Evolutionary conservation across 345 rosid species (phyloP).

Genomic region (Syzygium aqueum): DNA sequence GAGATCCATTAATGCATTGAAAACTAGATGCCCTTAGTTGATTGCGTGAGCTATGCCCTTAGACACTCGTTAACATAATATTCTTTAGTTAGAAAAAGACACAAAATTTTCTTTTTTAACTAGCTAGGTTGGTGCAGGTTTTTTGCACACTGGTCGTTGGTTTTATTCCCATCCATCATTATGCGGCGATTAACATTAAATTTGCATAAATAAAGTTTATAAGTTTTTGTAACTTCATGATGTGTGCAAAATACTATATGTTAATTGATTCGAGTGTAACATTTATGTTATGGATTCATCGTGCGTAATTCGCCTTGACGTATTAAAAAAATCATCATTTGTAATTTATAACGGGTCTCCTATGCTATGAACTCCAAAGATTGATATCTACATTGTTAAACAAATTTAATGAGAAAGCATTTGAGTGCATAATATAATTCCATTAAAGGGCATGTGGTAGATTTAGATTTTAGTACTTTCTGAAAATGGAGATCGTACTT

Average conservation of each 20-base stretch:
- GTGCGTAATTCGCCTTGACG: not conserved
- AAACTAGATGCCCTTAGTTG: not conserved
- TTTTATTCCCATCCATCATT: not conserved
- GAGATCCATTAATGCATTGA: not conserved
- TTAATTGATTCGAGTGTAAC: not conserved
- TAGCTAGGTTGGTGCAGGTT: not conserved
- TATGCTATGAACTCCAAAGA: not conserved
- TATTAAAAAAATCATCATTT: not conserved
- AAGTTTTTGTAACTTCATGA: not conserved
- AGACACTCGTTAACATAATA: not conserved
- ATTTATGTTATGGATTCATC: not conserved
- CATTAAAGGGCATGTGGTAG: not conserved
- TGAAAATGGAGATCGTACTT: no score
- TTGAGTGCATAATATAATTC: not conserved
- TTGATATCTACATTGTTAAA: not conserved
- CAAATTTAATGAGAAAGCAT: not conserved
- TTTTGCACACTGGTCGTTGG: not conserved
- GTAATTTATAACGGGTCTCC: not conserved
- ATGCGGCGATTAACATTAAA: not conserved
- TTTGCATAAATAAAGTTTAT: not conserved
- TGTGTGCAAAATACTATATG: not conserved
- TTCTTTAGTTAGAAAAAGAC: not conserved
- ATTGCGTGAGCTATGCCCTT: not conserved
- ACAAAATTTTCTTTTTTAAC: not conserved
- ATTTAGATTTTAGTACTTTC: no score